Percentiles rank a stretch among this genome's conserved stretches.
Evolutionary conservation across 805 yeast species (phyloP).

Genomic region (Ogataea glucozyma): DNA sequence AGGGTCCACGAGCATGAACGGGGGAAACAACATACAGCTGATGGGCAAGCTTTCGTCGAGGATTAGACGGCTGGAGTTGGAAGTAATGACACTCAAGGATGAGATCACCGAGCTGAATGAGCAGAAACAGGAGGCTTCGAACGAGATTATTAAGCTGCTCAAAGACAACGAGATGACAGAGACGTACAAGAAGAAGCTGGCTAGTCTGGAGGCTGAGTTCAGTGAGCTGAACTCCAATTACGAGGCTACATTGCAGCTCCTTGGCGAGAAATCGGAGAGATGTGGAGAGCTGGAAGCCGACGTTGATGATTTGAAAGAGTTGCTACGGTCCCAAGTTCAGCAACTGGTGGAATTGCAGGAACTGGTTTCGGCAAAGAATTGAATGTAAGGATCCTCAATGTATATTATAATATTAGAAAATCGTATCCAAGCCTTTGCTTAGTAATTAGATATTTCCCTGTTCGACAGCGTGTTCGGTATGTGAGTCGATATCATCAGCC

Average conservation of each 20-base stretch:
- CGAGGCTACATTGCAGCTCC: constrained; percentile 59
- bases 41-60: constrained; percentile 74
- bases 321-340: constrained; percentile 81
- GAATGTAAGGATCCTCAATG: neutral
- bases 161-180: constrained; percentile 52
- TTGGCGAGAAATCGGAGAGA: constrained; percentile 86
- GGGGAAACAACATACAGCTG: constrained; percentile 51
- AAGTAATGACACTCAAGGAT: constrained; percentile 62
- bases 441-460: constrained; percentile 57
- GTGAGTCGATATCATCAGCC: constrained; percentile 75
- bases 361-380: constrained; percentile 15
- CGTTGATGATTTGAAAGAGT: constrained; percentile 82
- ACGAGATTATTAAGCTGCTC: constrained; percentile 62
- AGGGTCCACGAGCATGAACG: constrained; percentile 16
- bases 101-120: constrained; percentile 53
- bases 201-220: constrained; percentile 23
- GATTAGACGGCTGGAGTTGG: constrained; percentile 78
- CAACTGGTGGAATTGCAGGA: constrained; percentile 72
- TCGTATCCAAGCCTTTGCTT: no score
- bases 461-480: constrained; percentile 59
- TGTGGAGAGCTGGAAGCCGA: constrained; percentile 87
- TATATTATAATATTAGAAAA: neutral
- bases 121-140: constrained; percentile 68
- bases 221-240: constrained; percentile 23
- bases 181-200: constrained; percentile 31